Percentiles rank a stretch among this genome's conserved stretches.
phyloP scores from a whole-genome alignment of 129 eudicot species.

The Tagetes patula region DNA sequence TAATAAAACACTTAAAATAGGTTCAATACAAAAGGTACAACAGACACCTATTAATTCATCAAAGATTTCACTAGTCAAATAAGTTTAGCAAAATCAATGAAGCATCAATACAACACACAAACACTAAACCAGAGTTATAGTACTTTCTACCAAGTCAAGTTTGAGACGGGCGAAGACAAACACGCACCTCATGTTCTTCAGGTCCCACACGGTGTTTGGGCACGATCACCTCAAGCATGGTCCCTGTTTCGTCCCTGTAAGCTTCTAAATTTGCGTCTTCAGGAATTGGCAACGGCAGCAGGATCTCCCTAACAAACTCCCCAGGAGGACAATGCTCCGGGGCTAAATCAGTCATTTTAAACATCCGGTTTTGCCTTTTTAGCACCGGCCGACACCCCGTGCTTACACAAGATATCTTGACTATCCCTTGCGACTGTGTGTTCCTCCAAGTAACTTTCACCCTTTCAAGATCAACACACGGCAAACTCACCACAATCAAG shows the following conservation, averaged over 20 bases:
- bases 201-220: constrained; percentile 85
- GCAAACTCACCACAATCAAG: constrained; percentile 65
- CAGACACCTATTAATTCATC: constrained; percentile 22
- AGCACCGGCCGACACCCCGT: constrained; percentile 59
- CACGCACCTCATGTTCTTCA: constrained; percentile 79
- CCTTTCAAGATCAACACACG: constrained; percentile 70
- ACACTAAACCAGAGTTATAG: constrained; percentile 20
- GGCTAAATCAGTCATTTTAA: constrained; percentile 57
- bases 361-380: constrained; percentile 51
- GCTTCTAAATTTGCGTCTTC: constrained; percentile 89
- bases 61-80: constrained; percentile 32
- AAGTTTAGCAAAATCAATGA: constrained; percentile 33
- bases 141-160: constrained; percentile 22
- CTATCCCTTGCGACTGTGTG: constrained; percentile 62
- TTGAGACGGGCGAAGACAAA: constrained; percentile 59
- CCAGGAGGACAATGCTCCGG: constrained; percentile 86
- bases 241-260: constrained; percentile 64
- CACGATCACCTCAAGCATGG: constrained; percentile 69
- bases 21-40: constrained; percentile 26
- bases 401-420: constrained; percentile 64
- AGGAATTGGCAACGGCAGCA: constrained; percentile 61
- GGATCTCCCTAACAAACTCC: constrained; percentile 67
- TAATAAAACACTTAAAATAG: constrained; percentile 22
- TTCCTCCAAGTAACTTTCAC: constrained; percentile 85
- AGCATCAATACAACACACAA: constrained; percentile 17